Evolutionary conservation across 2,329 filamentous ascomycete genomes (phyloP).

Genomic region (Fusarium nisikadoi): DNA sequence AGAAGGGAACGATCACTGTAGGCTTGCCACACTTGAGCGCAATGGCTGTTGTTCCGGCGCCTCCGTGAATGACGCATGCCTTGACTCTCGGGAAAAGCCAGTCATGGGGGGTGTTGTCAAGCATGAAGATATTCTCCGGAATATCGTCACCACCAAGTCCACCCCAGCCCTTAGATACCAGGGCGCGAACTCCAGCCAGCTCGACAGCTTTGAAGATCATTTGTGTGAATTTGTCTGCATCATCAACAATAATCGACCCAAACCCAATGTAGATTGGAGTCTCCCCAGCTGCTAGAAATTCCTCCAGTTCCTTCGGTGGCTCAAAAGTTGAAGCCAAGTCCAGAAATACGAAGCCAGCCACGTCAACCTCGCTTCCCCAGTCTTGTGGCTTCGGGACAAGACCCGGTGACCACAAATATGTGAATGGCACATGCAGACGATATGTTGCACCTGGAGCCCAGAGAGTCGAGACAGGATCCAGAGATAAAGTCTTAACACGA

Average conservation of each 20-base stretch:
- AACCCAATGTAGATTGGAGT: constrained; percentile 80
- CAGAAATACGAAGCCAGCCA: constrained; percentile 82
- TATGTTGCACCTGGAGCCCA: constrained; percentile 82
- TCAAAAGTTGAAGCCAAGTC: constrained; percentile 71
- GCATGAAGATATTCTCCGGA: constrained; percentile 74
- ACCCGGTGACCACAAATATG: constrained; percentile 76
- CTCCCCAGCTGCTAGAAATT: constrained; percentile 67
- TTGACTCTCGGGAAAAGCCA: constrained; percentile 77
- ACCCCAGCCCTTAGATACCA: constrained; percentile 82
- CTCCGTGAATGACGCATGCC: constrained; percentile 79
- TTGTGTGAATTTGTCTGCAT: constrained; percentile 73
- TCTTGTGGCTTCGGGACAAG: constrained; percentile 74
- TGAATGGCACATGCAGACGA: constrained; percentile 78
- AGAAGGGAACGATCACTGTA: constrained; percentile 82
- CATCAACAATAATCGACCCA: constrained; percentile 79
- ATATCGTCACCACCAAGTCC: constrained; percentile 69
- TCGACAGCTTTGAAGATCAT: constrained; percentile 78
- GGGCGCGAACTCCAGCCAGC: constrained; percentile 72
- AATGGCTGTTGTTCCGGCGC: constrained; percentile 80
- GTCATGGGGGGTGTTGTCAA: constrained; percentile 80
- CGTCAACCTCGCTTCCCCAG: constrained; percentile 76
- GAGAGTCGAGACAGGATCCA: constrained; percentile 79
- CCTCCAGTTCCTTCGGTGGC: constrained; percentile 64
- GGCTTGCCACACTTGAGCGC: constrained; percentile 77
- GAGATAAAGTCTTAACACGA: constrained; percentile 71